Evolutionary conservation across 2,329 filamentous ascomycete genomes (phyloP), one percentile per base, ranked within the genome.

Genomic region (Colletotrichum liriopes): DNA sequence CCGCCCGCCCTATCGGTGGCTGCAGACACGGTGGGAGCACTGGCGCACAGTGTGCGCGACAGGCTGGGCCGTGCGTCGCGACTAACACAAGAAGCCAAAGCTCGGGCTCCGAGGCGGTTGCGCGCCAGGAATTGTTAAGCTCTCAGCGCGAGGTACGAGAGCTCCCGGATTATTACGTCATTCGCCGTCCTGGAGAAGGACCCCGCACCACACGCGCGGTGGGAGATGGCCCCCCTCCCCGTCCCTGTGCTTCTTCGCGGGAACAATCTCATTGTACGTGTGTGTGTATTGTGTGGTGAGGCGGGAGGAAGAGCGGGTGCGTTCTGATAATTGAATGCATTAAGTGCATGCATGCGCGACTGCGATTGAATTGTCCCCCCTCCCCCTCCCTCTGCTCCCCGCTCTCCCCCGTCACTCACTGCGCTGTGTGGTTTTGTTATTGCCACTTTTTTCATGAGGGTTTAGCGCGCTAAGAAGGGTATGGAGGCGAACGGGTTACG

Each of bases 91-190:
- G 35, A 8, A 39, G 43, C 26, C 6, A 5, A 62, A 51, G 59
- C 59, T 62, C 14, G 59, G 45, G 60, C 47, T 23, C 26, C 18
- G 18, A 23, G 7, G 12, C 20, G 18, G 16, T 26, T 41, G 61
- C 58, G 35, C 55, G 52, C 64, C 20, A 18, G 16, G 51, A 65
- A 29, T 26, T 61, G 55, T 67, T 52, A 61, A 41, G 55, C 64
- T 23, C 23, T 23, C 41, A 23, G 64, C 39, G 14, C 41, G 39
- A 45, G 41, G 26, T 23, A 41, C 55, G 5, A 32, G 39, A 43
- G 47, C 37, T 71, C 32, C 52, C 55, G 56, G 63, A 35, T 62
- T 61, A 56, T 56, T 71, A 67, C 67, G 67, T 71, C 67, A 71
- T 55, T 61, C 45, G n/a, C 9, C 16, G 14, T 47, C 4, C 14